A percentile compares a stretch with the other conserved stretches of the same genome.
These are phyloP conservation scores for Beta lomatogona DNA, from an alignment of 179 eudicot genomes.

Conservation along the genomic window DNA sequence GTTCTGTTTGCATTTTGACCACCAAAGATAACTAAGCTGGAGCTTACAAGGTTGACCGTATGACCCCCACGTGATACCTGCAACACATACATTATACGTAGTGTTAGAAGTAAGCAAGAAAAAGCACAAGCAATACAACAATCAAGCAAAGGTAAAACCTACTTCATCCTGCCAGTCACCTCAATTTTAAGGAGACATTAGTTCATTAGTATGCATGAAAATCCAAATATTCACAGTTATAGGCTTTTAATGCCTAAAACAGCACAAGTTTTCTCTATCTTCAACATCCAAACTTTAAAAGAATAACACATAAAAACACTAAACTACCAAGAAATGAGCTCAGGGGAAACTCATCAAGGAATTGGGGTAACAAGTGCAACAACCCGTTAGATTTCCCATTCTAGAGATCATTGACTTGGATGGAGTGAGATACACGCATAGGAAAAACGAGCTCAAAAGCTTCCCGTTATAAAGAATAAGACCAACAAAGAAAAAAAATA, in stretches of 20 bases:
- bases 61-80: conserved; percentile 93
- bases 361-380: neutral
- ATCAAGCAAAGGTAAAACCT: neutral
- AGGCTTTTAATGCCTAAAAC: neutral
- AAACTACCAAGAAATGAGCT: neutral
- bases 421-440: conserved; percentile 1
- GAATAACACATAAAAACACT: neutral
- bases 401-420: neutral
- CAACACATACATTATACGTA: conserved; percentile 13
- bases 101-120: conserved; percentile 1
- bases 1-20: conserved; percentile 93
- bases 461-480: neutral
- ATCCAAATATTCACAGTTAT: neutral
- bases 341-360: neutral
- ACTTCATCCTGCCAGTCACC: neutral
- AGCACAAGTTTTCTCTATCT: neutral
- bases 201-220: neutral
- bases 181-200: neutral
- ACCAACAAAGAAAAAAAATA: neutral
- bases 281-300: neutral
- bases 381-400: neutral
- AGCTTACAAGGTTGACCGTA: conserved; percentile 78
- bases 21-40: conserved; percentile 89
- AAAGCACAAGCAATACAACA: neutral
- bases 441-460: neutral